A percentile compares a stretch with the other conserved stretches of the same genome.
These are phyloP conservation scores for Myxozyma melibiosi DNA, from an alignment of 805 yeast genomes.

Conservation along the genomic window DNA sequence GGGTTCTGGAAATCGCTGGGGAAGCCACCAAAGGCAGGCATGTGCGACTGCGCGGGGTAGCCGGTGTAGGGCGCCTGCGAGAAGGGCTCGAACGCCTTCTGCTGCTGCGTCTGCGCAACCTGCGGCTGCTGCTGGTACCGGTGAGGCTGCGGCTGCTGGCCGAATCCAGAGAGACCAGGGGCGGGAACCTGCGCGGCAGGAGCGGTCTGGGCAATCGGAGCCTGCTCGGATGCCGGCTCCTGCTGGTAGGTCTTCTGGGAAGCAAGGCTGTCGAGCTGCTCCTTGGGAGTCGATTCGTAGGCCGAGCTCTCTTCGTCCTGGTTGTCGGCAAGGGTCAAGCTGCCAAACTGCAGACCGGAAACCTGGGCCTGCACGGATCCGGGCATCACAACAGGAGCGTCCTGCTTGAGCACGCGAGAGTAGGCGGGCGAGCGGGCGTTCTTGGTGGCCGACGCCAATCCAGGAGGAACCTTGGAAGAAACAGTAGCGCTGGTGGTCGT, in stretches of 20 bases:
- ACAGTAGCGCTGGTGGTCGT: conserved; percentile 20
- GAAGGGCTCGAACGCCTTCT: conserved; percentile 34
- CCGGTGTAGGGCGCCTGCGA: conserved; percentile 34
- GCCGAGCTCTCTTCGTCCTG: conserved; percentile 19
- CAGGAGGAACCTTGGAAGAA: conserved; percentile 35
- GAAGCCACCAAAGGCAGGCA: conserved; percentile 34
- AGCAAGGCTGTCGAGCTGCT: conserved; percentile 3
- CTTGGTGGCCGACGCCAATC: conserved; percentile 22
- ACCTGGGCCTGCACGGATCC: conserved; percentile 50
- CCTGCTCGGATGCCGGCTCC: background rate
- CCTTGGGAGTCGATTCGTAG: conserved; percentile 13
- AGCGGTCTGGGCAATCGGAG: background rate
- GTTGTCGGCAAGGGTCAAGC: conserved; percentile 47
- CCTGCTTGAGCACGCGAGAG: conserved; percentile 47
- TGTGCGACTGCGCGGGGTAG: conserved; percentile 32
- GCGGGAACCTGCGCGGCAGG: conserved; percentile 6
- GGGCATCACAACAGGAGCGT: conserved; percentile 57
- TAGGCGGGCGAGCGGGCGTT: conserved; percentile 33
- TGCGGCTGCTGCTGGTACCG: conserved; percentile 29
- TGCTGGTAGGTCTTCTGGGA: conserved; percentile 13
- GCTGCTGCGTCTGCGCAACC: conserved; percentile 17
- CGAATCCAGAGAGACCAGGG: conserved; percentile 28
- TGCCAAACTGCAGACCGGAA: conserved; percentile 66
- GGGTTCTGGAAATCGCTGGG: conserved; percentile 34
- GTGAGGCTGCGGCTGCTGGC: conserved; percentile 31